Evolutionary conservation across 805 yeast species (phyloP).

Genomic region (Yamadazyma laniorum): DNA sequence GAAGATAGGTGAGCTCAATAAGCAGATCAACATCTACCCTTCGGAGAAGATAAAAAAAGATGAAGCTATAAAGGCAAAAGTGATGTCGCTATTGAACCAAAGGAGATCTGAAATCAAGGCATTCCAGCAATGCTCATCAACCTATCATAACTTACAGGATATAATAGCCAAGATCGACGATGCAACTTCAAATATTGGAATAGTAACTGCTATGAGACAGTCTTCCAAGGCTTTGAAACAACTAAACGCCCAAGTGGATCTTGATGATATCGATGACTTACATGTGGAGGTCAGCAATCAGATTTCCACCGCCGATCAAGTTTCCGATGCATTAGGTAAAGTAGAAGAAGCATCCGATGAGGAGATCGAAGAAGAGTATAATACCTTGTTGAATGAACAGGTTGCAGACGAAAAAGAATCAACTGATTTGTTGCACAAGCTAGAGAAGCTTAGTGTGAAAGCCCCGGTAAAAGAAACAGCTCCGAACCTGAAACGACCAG

Average conservation of each 20-base stretch:
- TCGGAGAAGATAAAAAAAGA: constrained; percentile 14
- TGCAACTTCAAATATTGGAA: constrained; percentile 26
- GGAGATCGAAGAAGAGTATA: constrained; percentile 32
- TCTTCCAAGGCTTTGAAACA: constrained; percentile 25
- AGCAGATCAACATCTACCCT: constrained; percentile 15
- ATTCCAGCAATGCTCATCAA: constrained; percentile 2
- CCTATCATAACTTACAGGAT: constrained; percentile 20
- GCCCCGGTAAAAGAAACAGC: constrained; percentile 1
- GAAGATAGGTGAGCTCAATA: constrained; percentile 19
- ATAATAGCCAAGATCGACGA: constrained; percentile 35
- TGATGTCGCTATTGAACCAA: constrained; percentile 7
- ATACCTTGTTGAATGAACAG: constrained; percentile 19
- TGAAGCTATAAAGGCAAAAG: constrained; percentile 18
- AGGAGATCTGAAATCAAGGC: constrained; percentile 8
- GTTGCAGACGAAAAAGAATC: constrained; percentile 4
- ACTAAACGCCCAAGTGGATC: constrained; percentile 26
- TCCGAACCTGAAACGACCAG: background rate
- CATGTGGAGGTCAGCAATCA: constrained; percentile 30
- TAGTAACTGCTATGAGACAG: constrained; percentile 24
- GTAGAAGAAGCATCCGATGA: constrained; percentile 18
- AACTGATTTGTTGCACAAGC: constrained; percentile 14
- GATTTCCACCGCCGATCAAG: constrained; percentile 25
- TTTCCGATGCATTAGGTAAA: constrained; percentile 23
- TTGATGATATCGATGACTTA: constrained; percentile 27
- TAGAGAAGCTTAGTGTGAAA: constrained; percentile 14